Evolutionary conservation across 805 yeast species (phyloP), one percentile per base, ranked within the genome.

Genomic region (Zygotorulaspora chibaensis): DNA sequence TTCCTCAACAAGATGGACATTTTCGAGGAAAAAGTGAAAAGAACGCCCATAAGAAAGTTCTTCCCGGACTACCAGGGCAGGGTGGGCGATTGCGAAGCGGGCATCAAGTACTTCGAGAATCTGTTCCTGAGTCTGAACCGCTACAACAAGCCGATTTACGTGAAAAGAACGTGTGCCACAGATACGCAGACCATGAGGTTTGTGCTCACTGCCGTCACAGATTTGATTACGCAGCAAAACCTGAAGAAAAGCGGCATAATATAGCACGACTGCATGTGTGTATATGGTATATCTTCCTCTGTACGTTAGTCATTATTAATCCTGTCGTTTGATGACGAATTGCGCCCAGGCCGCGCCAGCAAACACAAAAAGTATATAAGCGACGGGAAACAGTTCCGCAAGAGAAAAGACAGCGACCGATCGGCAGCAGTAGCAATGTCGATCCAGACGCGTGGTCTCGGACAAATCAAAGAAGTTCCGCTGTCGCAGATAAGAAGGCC

Each of bases 81-180:
- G 45, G 74, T 83, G 40, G 74, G 73, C 17, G 81, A 84, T 63
- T 76, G 74, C 9, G 83, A 81, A 40, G 83, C 80, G 35, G 91
- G 87, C 3, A 61, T 82, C 16, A 75, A 75, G 53, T 89, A 79
- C 60, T 84, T 91, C 60, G 95, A 86, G 58, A 69, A 71, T 35
- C 67, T 79, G 40, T 87, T 89, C 55, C 59, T 83, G 47, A 71
- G 77, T 43, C 63, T 86, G 48, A 87, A 89, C 62, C 70, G 78
- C 50, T 63, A 75, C 3, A 76, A 80, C 27, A 75, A 79, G 38
- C 91, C 89, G n/a, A 77, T 93, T 27, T 93, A 93, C 62, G 84
- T 87, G 17, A 96, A 89, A 68, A 72, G 89, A 53, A 93, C 99
- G 1, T 89, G 97, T 68, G 99, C 99, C 0, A 93, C 99, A 0